Evolutionary conservation across 2,329 filamentous ascomycete species (phyloP).

Genomic region (Aureobasidium sp.): DNA sequence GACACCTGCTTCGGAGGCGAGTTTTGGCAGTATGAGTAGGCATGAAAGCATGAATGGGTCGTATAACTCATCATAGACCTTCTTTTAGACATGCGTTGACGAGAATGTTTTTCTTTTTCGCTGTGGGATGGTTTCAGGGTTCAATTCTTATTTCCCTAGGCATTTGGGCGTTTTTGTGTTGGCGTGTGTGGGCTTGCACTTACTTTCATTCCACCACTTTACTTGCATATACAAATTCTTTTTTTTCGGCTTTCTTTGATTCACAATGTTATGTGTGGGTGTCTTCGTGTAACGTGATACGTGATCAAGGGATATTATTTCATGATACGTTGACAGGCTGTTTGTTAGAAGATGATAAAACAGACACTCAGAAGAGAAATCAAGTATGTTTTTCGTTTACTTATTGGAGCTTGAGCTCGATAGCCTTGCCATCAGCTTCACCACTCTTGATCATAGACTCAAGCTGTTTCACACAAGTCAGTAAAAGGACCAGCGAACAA

Average conservation of each 20-base stretch:
- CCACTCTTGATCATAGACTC: conserved; percentile 34
- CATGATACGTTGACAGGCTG: neutral
- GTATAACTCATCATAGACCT: neutral
- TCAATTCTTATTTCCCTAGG: neutral
- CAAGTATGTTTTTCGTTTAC: neutral
- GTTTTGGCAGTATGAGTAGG: conserved; percentile 7
- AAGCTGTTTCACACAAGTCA: conserved; percentile 15
- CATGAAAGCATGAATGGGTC: conserved; percentile 6
- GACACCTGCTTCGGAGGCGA: conserved; percentile 26
- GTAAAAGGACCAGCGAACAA: neutral
- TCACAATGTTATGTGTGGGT: too few species aligned
- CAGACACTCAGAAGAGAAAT: neutral
- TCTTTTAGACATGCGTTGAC: neutral
- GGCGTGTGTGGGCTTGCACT: neutral
- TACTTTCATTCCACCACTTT: neutral
- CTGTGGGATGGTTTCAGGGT: neutral
- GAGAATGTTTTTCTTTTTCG: neutral
- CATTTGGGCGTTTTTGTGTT: neutral
- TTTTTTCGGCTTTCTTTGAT: neutral
- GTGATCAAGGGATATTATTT: too few species aligned
- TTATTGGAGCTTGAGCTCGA: conserved; percentile 20
- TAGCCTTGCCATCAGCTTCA: conserved; percentile 27
- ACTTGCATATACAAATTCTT: neutral
- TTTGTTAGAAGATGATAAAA: neutral
- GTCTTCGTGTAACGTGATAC: too few species aligned